Base-by-base conservation (phyloP, 2,329 filamentous ascomycete genomes). In the Nannizzia gypsea region DNA sequence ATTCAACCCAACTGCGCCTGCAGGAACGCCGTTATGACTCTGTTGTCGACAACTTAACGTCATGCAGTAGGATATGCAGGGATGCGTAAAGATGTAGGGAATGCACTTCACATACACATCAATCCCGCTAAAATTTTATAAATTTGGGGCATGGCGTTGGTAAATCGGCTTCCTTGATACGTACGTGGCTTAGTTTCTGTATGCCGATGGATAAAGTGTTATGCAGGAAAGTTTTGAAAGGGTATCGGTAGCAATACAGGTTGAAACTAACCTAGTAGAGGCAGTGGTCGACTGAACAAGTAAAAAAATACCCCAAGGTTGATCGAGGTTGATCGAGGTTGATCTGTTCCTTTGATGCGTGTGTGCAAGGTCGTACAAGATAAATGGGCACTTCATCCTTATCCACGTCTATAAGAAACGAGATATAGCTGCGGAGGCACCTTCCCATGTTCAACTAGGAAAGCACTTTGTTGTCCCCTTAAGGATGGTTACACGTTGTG, bases 401-500 rank as follows among this genome's bases (percentile, higher is more conserved):
- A 54, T 34, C 48, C 48, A 54, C 15, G 48, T 54, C 48, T 36
- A 54, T 54, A 54, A 31, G 11, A 36, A 31, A 26, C n/a, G 48
- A 54, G 26, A 54, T 54, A 54, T 54, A 54, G 26, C 48, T 34
- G 48, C 26, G 17, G 28, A 54, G 26, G 6, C 48, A 34, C 48
- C 24, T 54, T 26, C 6, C 26, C 20, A 26, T 54, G 26, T 54
- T 54, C 26, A 54, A 54, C 28, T 34, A 54, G 28, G 48, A 31
- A 34, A 54, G 24, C 48, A 54, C 48, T 54, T 34, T 54, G 48
- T 20, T 54, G 48, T 9, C 24, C n/a, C 5, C 26, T 17, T 54
- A 20, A 54, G 48, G 48, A 54, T 54, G 48, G 48, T 54, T 54
- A 54, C 48, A 54, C 48, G 3, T 54, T 24, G 48, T 54, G n/a